A percentile compares a stretch with the other conserved stretches of the same genome.
Evolutionary conservation across 257 asterid genomes (phyloP).

Genomic region (Solanum chaucha): DNA sequence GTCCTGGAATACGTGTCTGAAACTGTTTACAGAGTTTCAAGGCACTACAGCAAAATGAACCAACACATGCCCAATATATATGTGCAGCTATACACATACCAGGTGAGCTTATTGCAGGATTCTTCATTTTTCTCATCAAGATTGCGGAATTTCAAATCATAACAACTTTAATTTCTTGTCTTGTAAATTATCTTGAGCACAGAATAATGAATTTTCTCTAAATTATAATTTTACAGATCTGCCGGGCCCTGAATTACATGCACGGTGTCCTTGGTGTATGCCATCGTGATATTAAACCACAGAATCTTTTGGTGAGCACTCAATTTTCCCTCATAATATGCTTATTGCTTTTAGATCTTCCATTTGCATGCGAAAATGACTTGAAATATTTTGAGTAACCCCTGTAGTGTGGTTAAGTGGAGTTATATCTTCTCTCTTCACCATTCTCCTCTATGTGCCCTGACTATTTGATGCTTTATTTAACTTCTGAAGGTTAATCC

Average conservation of each 20-base stretch:
- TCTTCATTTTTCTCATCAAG: background rate
- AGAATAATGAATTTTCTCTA: background rate
- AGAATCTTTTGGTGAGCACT: constrained; percentile 68
- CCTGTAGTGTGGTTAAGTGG: background rate
- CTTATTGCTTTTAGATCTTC: background rate
- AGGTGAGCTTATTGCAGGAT: constrained; percentile 26
- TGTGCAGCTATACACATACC: constrained; percentile 75
- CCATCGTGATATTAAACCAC: constrained; percentile 96
- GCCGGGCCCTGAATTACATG: constrained; percentile 69
- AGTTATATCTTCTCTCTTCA: background rate
- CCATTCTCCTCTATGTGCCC: background rate
- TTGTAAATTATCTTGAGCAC: background rate
- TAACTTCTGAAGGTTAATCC: constrained; percentile 64
- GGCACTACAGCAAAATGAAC: constrained; percentile 67
- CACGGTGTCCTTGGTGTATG: constrained; percentile 72
- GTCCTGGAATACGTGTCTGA: constrained; percentile 79
- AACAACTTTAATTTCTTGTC: background rate
- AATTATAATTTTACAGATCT: constrained; percentile 42
- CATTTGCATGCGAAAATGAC: background rate
- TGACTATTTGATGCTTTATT: background rate
- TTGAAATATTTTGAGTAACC: background rate
- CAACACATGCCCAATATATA: constrained; percentile 65
- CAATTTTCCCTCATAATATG: background rate
- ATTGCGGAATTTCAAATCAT: background rate
- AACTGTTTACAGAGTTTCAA: constrained; percentile 68